Evolutionary conservation across 2,329 filamentous ascomycete species (phyloP).

Genomic region (Colletotrichum lindemuthianum): DNA sequence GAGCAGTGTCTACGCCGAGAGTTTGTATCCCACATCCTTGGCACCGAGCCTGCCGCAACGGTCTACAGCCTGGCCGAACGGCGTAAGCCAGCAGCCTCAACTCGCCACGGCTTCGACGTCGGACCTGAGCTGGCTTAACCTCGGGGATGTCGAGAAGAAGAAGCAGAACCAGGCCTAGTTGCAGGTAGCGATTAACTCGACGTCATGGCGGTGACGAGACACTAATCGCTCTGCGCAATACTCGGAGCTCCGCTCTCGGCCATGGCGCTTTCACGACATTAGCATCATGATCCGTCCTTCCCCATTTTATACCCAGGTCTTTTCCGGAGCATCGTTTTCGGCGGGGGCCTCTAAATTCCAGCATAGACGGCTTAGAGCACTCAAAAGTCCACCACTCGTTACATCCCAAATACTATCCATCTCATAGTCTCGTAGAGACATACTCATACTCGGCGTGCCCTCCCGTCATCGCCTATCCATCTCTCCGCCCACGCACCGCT

Average conservation of each 20-base stretch:
- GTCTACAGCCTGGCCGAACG: constrained; percentile 45
- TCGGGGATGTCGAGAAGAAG: constrained; percentile 58
- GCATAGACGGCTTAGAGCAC: constrained; percentile 37
- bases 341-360: constrained; percentile 33
- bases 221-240: constrained; percentile 24
- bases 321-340: constrained; percentile 38
- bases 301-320: constrained; percentile 38
- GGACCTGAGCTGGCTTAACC: constrained; percentile 85
- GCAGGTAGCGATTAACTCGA: constrained; percentile 8
- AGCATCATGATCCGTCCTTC: constrained; percentile 38
- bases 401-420: constrained; percentile 28
- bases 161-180: constrained; percentile 19
- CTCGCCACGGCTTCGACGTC: constrained; percentile 60
- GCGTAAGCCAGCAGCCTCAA: constrained; percentile 60
- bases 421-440: constrained; percentile 22
- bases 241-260: constrained; percentile 31
- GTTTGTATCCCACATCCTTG: constrained; percentile 54
- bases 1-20: constrained; percentile 62
- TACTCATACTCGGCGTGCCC: constrained; percentile 19
- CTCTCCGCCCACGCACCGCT: constrained; percentile 21
- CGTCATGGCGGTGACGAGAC: constrained; percentile 32
- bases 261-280: constrained; percentile 35
- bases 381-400: constrained; percentile 35
- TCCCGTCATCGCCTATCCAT: constrained; percentile 10
- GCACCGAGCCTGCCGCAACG: constrained; percentile 48